Conservation (phyloP, 768 basidiomycete species). For the Rhodotorula toruloides region DNA sequence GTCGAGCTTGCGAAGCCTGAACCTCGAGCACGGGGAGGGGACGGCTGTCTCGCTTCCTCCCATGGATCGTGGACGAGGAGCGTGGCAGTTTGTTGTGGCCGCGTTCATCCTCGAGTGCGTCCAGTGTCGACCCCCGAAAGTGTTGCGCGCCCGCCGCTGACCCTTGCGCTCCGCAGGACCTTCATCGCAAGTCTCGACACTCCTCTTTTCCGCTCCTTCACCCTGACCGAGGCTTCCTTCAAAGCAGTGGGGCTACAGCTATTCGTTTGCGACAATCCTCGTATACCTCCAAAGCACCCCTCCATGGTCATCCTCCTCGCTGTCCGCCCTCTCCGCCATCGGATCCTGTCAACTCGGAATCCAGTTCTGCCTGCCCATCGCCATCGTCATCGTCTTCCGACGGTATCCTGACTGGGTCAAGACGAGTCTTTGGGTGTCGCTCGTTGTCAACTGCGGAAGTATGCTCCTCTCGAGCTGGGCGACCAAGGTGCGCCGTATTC, state of each 20-base stretch:
- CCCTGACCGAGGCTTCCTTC: neutral
- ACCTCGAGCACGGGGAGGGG: no score
- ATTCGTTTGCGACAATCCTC: conserved; percentile 2
- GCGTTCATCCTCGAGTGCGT: conserved; percentile 22
- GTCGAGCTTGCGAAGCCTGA: no score
- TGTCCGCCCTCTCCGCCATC: conserved; percentile 10
- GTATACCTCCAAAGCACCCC: neutral
- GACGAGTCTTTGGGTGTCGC: neutral
- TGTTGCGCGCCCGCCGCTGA: neutral
- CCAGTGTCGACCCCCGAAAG: no score
- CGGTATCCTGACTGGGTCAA: conserved; percentile 27
- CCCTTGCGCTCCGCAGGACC: neutral
- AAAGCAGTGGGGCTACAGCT: conserved; percentile 2
- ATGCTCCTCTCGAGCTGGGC: conserved; percentile 22
- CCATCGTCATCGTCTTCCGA: no score
- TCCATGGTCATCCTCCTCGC: neutral
- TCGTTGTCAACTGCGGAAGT: neutral
- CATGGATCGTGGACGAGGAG: neutral
- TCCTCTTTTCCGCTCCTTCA: neutral
- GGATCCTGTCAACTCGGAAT: conserved; percentile 2
- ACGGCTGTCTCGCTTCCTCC: no score
- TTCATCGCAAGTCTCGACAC: neutral
- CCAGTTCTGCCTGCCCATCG: neutral
- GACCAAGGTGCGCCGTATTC: neutral
- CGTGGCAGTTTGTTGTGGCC: conserved; percentile 14